phyloP scores from a whole-genome alignment of 495 filamentous ascomycete species.

The Friedmanniomyces endolithicus region DNA sequence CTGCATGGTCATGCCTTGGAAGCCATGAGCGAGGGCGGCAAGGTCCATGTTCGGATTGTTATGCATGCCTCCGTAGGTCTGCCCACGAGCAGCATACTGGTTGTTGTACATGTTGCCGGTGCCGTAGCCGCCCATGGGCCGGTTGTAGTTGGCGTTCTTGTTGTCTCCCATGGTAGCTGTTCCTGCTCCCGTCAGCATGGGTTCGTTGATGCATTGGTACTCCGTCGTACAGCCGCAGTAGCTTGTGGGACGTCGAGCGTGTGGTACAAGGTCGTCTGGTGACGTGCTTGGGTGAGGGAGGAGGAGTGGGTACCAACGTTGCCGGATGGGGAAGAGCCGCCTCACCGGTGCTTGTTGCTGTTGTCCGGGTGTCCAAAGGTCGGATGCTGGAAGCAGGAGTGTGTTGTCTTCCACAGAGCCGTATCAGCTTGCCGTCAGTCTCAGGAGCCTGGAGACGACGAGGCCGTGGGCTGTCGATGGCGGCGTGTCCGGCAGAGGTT shows the following conservation, averaged over 20 bases:
- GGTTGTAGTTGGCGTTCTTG: constrained; percentile 18
- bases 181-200: constrained; percentile 1
- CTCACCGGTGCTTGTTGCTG: constrained; percentile 8
- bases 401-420: not conserved
- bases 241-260: not conserved
- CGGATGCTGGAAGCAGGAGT: not conserved
- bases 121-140: constrained; percentile 7
- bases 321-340: not conserved
- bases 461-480: not conserved
- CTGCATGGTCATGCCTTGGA: constrained; percentile 27
- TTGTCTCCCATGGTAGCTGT: constrained; percentile 12
- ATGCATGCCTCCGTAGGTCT: constrained; percentile 23
- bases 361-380: not conserved
- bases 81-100: constrained; percentile 19
- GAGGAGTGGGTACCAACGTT: not conserved
- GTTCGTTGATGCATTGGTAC: not conserved
- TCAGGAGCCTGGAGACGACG: not conserved
- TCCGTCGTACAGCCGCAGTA: not conserved
- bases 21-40: constrained; percentile 24
- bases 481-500: not conserved
- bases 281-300: not conserved
- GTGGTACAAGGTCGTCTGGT: not conserved
- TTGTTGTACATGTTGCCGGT: constrained; percentile 17
- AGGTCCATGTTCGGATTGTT: constrained; percentile 15
- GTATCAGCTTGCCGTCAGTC: not conserved